Percentiles rank a stretch among this genome's conserved stretches.
These are phyloP conservation scores for Colletotrichum sp. DNA, from an alignment of 2,329 filamentous ascomycete genomes.

Conservation along the genomic window DNA sequence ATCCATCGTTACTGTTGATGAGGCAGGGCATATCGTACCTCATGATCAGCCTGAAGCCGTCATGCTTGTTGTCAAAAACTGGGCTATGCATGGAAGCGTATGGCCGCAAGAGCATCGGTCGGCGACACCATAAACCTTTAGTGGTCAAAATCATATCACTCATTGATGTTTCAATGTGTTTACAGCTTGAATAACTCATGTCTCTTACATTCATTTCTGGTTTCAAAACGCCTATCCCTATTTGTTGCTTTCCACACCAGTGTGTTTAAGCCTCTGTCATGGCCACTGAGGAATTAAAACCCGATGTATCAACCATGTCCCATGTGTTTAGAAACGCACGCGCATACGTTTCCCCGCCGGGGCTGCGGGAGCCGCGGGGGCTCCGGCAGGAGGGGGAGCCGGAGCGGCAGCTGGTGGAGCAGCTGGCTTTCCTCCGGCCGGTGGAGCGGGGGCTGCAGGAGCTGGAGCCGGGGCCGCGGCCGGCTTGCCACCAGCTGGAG, in stretches of 20 bases:
- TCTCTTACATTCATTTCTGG: neutral
- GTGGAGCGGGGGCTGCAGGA: neutral
- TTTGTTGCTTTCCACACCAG: neutral
- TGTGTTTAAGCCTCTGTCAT: neutral
- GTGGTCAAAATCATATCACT: neutral
- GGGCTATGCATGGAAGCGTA: neutral
- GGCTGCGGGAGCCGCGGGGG: neutral
- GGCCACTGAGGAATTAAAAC: neutral
- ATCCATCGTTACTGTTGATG: neutral
- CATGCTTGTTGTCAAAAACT: neutral
- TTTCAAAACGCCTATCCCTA: neutral
- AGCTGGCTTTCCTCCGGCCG: neutral
- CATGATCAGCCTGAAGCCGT: neutral
- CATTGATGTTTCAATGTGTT: neutral
- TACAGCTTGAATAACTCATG: neutral
- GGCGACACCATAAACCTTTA: neutral
- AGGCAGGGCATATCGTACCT: constrained; percentile 2
- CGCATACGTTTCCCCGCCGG: neutral
- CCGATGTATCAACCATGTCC: no score
- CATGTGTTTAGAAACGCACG: neutral
- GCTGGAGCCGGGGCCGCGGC: neutral
- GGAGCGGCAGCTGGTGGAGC: neutral
- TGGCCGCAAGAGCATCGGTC: neutral
- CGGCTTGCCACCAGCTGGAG: neutral
- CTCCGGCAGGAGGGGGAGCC: neutral